A percentile compares a stretch with the other conserved stretches of the same genome.
These are phyloP conservation scores for Metschnikowia peoriensis DNA, from an alignment of 805 yeast species.

Conservation along the genomic window DNA sequence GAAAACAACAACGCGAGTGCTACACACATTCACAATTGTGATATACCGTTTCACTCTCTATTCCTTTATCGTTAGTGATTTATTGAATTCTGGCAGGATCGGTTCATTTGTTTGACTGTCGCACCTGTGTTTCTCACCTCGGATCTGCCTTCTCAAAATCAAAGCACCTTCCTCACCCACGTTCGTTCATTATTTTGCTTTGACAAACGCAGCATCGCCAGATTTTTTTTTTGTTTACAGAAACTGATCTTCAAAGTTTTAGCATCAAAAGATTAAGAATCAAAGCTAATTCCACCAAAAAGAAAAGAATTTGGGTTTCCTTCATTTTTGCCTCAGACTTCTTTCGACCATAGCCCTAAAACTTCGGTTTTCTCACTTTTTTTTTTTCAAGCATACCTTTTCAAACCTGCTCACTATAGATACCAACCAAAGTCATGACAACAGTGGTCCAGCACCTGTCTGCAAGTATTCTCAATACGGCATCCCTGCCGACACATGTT, in stretches of 20 bases:
- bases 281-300: not conserved
- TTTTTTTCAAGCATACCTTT: not conserved
- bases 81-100: not conserved
- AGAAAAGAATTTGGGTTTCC: not conserved
- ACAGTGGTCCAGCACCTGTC: conserved; percentile 15
- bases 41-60: not conserved
- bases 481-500: conserved; percentile 22
- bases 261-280: too few relatives aligned
- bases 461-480: conserved; percentile 13
- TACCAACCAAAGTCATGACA: conserved; percentile 9
- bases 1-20: not conserved
- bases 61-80: not conserved
- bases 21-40: not conserved
- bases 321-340: too few relatives aligned
- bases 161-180: conserved; percentile 6
- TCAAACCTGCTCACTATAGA: not conserved
- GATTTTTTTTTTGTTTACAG: not conserved
- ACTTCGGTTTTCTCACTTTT: not conserved
- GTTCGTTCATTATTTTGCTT: conserved; percentile 1
- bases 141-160: conserved; percentile 5
- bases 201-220: not conserved
- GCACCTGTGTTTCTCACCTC: conserved; percentile 3
- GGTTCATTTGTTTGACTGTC: not conserved
- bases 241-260: too few relatives aligned
- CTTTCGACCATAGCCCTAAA: not conserved